Base-by-base conservation (phyloP, 169 alveolate genomes). In the Babesia bovis region DNA sequence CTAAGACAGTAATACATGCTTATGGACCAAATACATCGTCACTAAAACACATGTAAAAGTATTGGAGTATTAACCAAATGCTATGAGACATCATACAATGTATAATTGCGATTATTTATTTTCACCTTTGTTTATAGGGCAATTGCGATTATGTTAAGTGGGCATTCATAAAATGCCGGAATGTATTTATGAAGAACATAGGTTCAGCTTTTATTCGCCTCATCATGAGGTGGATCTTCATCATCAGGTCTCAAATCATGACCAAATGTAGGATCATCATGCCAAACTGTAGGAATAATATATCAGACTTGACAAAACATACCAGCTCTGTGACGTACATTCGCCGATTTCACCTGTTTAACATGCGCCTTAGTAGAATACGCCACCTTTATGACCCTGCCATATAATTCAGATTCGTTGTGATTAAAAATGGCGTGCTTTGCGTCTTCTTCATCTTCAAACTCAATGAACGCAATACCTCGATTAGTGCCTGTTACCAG, bases 391-490 rank as follows among this genome's bases (percentile, higher is more conserved):
- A 88, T 84, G 44, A 50, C 87, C 35, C 83, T 69, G 19, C 93
- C 93, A 65, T 88, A 84, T 30, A 88, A 56, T 59, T 88, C 93
- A 30, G 90, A 88, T 59, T 88, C 81, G 69, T 84, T 82, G 76
- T 82, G 79, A 71, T 88, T 88, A 71, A 82, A 88, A 19, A 88
- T 45, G 60, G 93, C 93, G 67, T 88, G 93, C 41, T 66, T 67
- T 19, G 93, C 93, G 65, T 88, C 93, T 59, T 88, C 90, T 56
- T 82, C 88, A 36, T 88, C 90, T 66, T 84, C 90, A 58, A 75
- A 88, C 70, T 88, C 91, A 41, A 88, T 63, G 52, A 88, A 88
- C 25, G 91, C 93, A 32, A 88, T 82, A 26, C 90, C 90, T 40
- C 89, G 57, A 59, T 88, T 79, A 28, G 78, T 88, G 33, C 85